Evolutionary conservation across 169 alveolate species (phyloP), one percentile per base, ranked within the genome.

Genomic region (Fabrea salina): DNA sequence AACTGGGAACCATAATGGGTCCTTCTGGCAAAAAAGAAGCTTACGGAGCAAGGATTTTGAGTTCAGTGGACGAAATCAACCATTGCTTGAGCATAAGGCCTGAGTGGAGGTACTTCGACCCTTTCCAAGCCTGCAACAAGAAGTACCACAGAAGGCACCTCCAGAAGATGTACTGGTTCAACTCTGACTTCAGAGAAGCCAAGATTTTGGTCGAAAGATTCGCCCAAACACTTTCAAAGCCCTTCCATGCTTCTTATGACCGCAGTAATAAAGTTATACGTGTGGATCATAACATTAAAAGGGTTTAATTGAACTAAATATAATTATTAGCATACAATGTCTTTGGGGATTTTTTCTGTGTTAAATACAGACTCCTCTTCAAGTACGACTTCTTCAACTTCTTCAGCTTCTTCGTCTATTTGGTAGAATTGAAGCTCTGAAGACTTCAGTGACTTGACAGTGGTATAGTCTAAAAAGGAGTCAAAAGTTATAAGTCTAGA

Each of bases 21-120:
- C n/a, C 16, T 1, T 16, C 84, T 4, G 89, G 82, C 4, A 33
- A 57, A 11, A 59, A 43, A 19, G 86, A 86, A 64, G 91, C 82
- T 1, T 89, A 84, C 53, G 95, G 95, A 16, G 95, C 92, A 37
- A 90, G 95, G n/a, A 85, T 90, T 32, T 61, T 83, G 2, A 58
- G 90, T 27, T 76, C 87, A 19, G 49, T 82, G 16, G 90, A 83
- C 2, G 95, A 90, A 72, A 61, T 61, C 16, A 0, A 32, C 13
- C 51, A 61, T 61, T 44, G 53, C 27, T 13, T 61, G 0, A 32
- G 53, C 3, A 61, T 32, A 13, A 22, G 37, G 51, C 75, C 75
- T 61, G 75, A 61, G 37, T 11, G 27, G 1, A 61, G 75, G 37
- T 30, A 61, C 13, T 61, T 27, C 22, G 51, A 61, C 2, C 75